Percentiles rank a stretch among this genome's conserved stretches.
Conservation (phyloP, 306 rosid genomes). For the Clitoria ternatea region DNA sequence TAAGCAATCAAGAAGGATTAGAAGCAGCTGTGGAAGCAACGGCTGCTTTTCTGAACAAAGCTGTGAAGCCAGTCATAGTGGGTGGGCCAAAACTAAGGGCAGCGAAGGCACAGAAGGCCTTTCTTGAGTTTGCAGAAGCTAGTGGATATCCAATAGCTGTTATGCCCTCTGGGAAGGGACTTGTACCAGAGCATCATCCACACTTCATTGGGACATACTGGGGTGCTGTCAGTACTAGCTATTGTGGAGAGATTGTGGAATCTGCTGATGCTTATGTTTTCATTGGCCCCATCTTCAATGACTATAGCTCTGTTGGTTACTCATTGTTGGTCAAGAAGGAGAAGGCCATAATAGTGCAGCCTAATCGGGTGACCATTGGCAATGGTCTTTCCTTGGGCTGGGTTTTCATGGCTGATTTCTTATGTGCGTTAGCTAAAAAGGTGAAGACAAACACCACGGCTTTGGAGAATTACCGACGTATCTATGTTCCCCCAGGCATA, state of each 20-base stretch:
- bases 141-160: conserved; percentile 74
- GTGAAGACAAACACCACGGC: conserved; percentile 60
- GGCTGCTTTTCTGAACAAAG: conserved; percentile 64
- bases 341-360: conserved; percentile 62
- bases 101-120: conserved; percentile 62
- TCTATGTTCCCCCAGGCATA: conserved; percentile 61
- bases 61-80: conserved; percentile 79
- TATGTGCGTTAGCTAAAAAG: conserved; percentile 60
- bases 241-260: conserved; percentile 82
- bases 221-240: conserved; percentile 82
- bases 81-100: conserved; percentile 80
- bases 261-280: conserved; percentile 88
- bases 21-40: conserved; percentile 91
- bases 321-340: conserved; percentile 75
- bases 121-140: conserved; percentile 67
- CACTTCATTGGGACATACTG: conserved; percentile 68
- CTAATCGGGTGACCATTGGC: conserved; percentile 68
- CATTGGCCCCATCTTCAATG: conserved; percentile 83
- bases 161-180: conserved; percentile 84
- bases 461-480: conserved; percentile 64
- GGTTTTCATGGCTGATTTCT: conserved; percentile 87
- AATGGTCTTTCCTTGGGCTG: conserved; percentile 83
- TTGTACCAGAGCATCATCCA: conserved; percentile 68
- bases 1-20: conserved; percentile 67
- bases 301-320: conserved; percentile 90